These are phyloP conservation scores for Solanum etuberosum DNA, from an alignment of 257 asterid genomes.

Conservation along the genomic window DNA sequence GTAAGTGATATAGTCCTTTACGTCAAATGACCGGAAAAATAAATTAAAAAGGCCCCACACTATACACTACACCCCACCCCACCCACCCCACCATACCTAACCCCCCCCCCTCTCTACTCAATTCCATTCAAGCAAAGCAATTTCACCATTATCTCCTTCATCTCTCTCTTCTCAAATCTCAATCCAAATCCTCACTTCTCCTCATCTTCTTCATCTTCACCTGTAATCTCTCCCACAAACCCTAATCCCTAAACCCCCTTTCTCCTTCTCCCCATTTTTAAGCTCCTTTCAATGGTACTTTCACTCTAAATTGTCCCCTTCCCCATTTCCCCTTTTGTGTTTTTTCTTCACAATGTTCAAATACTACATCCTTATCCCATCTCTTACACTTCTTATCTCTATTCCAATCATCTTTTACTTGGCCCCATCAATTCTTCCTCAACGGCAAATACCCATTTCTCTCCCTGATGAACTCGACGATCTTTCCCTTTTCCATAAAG, in stretches of 20 bases:
- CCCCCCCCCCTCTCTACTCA: background rate
- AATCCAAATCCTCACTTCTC: background rate
- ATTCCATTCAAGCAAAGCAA: background rate
- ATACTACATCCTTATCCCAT: constrained; percentile 33
- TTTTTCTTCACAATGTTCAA: background rate
- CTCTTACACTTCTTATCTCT: constrained; percentile 52
- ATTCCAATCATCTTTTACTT: constrained; percentile 42
- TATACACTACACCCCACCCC: background rate
- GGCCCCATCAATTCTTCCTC: constrained; percentile 58
- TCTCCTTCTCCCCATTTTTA: background rate
- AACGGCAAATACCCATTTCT: constrained; percentile 57
- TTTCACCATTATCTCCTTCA: background rate
- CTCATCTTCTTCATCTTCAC: background rate
- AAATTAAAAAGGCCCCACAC: background rate
- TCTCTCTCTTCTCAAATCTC: background rate
- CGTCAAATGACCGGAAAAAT: background rate
- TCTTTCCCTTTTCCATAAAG: constrained; percentile 71
- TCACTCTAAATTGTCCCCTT: background rate
- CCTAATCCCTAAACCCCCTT: background rate
- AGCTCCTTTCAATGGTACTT: background rate
- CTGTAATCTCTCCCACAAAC: background rate
- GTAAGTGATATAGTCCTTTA: background rate
- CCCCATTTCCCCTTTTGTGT: background rate
- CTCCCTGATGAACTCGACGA: constrained; percentile 83
- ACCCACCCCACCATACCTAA: background rate